Evolutionary conservation across 306 rosid genomes (phyloP).

Genomic region (Glycine tomentella): DNA sequence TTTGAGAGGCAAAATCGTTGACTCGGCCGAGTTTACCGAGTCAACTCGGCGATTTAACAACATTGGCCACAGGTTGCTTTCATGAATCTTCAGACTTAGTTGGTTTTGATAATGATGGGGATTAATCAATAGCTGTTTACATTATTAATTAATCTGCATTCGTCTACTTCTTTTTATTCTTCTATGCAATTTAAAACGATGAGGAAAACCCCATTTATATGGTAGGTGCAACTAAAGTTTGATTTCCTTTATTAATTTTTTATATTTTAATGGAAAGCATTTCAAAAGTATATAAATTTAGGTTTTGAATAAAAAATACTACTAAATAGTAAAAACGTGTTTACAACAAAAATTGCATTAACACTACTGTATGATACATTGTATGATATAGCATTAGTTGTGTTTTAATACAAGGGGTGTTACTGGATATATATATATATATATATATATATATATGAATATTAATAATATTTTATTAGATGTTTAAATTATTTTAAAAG

Average conservation of each 20-base stretch:
- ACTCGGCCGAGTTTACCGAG: slow-evolving; percentile 35
- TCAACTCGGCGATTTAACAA: too few species aligned
- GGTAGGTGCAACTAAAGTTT: slow-evolving; percentile 40
- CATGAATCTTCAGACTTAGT: slow-evolving; percentile 46
- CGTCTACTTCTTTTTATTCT: slow-evolving; percentile 8
- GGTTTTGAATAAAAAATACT: not conserved
- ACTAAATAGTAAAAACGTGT: not conserved
- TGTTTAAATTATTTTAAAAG: too few species aligned
- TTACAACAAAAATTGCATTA: not conserved
- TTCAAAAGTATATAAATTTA: not conserved
- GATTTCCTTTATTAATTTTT: not conserved
- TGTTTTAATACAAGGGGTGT: too few species aligned
- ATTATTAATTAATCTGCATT: slow-evolving; percentile 6
- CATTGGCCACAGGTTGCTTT: slow-evolving; percentile 43
- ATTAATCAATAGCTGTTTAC: slow-evolving; percentile 42
- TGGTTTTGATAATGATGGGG: slow-evolving; percentile 32
- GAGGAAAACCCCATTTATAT: too few species aligned
- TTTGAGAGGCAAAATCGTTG: too few species aligned
- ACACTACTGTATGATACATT: too few species aligned
- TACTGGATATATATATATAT: too few species aligned
- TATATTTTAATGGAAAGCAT: not conserved
- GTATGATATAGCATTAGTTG: too few species aligned
- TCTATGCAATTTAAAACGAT: not conserved
- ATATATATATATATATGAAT: too few species aligned
- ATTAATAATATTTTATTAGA: too few species aligned